Evolutionary conservation across 305 asterid genomes (phyloP).

Genomic region (Solanum hybrid): DNA sequence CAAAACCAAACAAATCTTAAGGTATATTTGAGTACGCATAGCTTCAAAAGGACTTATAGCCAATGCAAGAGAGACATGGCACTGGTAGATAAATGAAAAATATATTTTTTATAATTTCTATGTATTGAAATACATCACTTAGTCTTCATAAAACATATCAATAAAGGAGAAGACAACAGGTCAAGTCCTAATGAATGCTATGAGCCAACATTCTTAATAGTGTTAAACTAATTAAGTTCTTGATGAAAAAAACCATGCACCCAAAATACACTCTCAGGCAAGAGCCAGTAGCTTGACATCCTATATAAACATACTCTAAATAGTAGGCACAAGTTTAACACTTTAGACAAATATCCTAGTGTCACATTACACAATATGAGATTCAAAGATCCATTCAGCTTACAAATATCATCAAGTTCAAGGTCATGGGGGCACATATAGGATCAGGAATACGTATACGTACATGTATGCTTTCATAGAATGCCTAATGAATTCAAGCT

Average conservation of each 20-base stretch:
- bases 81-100: neutral
- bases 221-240: neutral
- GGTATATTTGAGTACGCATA: neutral
- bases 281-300: neutral
- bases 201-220: neutral
- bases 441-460: neutral
- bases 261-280: neutral
- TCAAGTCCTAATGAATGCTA: neutral
- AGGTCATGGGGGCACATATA: neutral
- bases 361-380: neutral
- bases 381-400: neutral
- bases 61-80: neutral
- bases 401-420: neutral
- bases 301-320: neutral
- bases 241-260: neutral
- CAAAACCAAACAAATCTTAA: neutral
- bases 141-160: neutral
- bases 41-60: neutral
- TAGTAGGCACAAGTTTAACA: neutral
- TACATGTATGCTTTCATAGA: no score
- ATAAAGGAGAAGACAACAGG: neutral
- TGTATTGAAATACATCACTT: neutral
- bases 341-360: neutral
- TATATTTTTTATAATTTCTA: no score
- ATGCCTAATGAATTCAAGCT: neutral